These are phyloP conservation scores for Penicillium griseofulvum DNA, from an alignment of 2,329 filamentous ascomycete genomes.

Conservation along the genomic window DNA sequence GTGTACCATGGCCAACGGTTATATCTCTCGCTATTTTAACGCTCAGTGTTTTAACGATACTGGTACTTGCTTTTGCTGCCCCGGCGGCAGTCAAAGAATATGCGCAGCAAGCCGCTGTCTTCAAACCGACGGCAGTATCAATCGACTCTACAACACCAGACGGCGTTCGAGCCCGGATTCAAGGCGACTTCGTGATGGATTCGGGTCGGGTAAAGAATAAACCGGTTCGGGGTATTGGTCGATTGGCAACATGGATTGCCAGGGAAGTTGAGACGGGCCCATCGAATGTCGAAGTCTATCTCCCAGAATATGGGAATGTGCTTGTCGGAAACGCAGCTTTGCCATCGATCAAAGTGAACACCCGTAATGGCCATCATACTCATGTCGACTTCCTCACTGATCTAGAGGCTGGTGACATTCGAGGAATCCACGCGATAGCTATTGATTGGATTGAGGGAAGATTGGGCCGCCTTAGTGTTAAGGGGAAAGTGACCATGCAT, in stretches of 20 bases:
- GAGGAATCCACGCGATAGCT: conserved; percentile 74
- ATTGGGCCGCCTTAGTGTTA: conserved; percentile 66
- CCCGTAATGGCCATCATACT: conserved; percentile 75
- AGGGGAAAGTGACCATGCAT: conserved; percentile 69
- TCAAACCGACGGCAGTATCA: conserved; percentile 79
- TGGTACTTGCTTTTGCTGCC: conserved; percentile 75
- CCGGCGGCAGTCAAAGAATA: conserved; percentile 82
- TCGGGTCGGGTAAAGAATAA: conserved; percentile 69
- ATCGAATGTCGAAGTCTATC: conserved; percentile 70
- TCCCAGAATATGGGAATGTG: conserved; percentile 78
- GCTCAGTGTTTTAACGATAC: conserved; percentile 62
- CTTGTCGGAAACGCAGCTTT: conserved; percentile 74
- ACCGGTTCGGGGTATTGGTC: conserved; percentile 71
- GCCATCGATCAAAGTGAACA: conserved; percentile 71
- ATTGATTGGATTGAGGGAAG: conserved; percentile 86
- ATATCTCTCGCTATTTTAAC: conserved; percentile 69
- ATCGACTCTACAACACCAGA: conserved; percentile 78
- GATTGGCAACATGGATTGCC: conserved; percentile 76
- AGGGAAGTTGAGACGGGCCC: conserved; percentile 70
- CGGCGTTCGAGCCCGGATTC: conserved; percentile 75
- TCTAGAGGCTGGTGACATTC: conserved; percentile 70
- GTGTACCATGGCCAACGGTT: conserved; percentile 71
- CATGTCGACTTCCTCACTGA: conserved; percentile 76
- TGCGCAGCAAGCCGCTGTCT: conserved; percentile 74
- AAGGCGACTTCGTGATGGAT: conserved; percentile 79